phyloP scores from a whole-genome alignment of 2,329 filamentous ascomycete genomes.

The Cladosporium velox region DNA sequence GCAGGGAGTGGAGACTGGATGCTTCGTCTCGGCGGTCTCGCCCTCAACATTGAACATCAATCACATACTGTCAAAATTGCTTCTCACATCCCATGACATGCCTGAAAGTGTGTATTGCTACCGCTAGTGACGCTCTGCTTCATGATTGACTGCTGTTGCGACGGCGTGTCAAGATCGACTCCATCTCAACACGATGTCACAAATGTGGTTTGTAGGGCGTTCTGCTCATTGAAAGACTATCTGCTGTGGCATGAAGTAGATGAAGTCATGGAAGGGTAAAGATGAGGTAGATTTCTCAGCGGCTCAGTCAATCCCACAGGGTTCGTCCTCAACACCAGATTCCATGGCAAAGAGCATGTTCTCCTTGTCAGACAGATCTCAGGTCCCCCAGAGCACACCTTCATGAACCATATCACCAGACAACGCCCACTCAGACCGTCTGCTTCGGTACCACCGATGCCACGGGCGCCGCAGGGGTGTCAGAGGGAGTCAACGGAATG shows the following conservation, averaged over 20 bases:
- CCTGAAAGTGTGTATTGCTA: neutral
- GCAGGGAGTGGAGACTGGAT: constrained; percentile 6
- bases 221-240: neutral
- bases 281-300: neutral
- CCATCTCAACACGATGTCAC: neutral
- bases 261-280: neutral
- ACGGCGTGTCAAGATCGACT: neutral
- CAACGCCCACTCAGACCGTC: neutral
- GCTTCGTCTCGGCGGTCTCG: neutral
- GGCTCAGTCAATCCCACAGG: neutral
- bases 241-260: neutral
- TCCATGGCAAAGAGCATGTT: neutral
- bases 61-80: neutral
- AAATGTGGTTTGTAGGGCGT: neutral
- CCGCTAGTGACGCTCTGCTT: neutral
- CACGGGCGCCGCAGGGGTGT: neutral
- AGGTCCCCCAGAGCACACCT: neutral
- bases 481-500: neutral
- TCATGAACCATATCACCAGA: neutral
- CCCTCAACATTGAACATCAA: neutral
- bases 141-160: neutral
- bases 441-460: neutral
- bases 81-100: neutral
- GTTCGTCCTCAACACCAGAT: neutral
- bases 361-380: neutral